These are phyloP conservation scores for Paraphaeosphaeria sporulosa DNA, from an alignment of 2,329 filamentous ascomycete genomes.

Conservation along the genomic window DNA sequence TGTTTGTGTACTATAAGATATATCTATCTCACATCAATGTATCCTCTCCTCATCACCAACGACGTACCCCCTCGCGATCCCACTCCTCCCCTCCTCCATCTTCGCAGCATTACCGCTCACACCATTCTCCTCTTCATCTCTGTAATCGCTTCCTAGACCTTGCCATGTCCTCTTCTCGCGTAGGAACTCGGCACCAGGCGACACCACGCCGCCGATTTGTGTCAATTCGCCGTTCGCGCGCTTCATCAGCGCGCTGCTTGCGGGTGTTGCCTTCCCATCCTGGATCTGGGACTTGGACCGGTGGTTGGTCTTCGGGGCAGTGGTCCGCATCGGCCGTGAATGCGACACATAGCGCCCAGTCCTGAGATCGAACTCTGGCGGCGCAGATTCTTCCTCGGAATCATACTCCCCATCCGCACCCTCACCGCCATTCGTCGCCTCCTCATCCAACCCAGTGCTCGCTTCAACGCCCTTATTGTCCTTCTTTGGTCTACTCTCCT, in stretches of 20 bases:
- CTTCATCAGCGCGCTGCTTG: slow-evolving; percentile 65
- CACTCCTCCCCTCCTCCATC: slow-evolving; percentile 85
- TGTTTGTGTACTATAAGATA: too few species aligned
- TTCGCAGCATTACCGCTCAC: slow-evolving; percentile 61
- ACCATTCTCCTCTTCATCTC: slow-evolving; percentile 63
- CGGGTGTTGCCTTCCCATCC: slow-evolving; percentile 30
- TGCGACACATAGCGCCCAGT: slow-evolving; percentile 84
- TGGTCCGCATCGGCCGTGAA: slow-evolving; percentile 71
- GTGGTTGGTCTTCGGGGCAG: slow-evolving; percentile 9
- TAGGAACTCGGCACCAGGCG: slow-evolving; percentile 88
- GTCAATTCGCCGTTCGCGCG: slow-evolving; percentile 75
- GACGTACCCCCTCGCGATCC: slow-evolving; percentile 87
- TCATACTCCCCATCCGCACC: slow-evolving; percentile 63
- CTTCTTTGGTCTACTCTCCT: slow-evolving; percentile 18
- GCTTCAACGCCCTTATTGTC: slow-evolving; percentile 11
- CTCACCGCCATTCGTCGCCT: slow-evolving; percentile 8
- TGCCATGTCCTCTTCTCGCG: slow-evolving; percentile 87
- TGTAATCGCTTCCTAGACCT: slow-evolving; percentile 87
- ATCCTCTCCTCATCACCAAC: slow-evolving; percentile 64
- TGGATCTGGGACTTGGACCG: slow-evolving; percentile 6
- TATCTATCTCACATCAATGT: slow-evolving; percentile 26
- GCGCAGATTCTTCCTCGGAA: slow-evolving; percentile 71
- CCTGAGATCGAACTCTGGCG: slow-evolving; percentile 90
- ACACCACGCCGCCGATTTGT: slow-evolving; percentile 83
- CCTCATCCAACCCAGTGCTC: slow-evolving; percentile 19